Conservation (phyloP, 2,329 filamentous ascomycete genomes). For the Daldinia eschscholtzii region DNA sequence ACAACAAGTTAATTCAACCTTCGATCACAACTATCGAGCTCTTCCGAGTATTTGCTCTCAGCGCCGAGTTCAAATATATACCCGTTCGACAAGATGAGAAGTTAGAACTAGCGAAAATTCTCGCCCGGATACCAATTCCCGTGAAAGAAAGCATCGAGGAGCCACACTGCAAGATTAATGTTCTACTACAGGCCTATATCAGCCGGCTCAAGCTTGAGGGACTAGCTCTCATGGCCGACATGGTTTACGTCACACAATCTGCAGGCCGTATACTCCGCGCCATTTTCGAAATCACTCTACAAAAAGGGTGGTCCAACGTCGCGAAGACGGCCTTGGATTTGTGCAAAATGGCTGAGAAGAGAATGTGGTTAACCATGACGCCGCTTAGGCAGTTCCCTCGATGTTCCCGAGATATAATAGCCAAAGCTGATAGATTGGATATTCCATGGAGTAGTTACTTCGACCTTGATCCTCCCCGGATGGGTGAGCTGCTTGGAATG, state of each 20-base stretch:
- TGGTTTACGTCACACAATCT: conserved; percentile 98
- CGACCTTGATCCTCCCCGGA: conserved; percentile 93
- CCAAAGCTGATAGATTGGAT: conserved; percentile 94
- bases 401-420: conserved; percentile 86
- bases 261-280: conserved; percentile 95
- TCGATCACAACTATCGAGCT: conserved; percentile 94
- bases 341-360: conserved; percentile 99
- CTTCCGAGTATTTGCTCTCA: conserved; percentile 95
- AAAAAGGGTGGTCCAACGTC: conserved; percentile 95
- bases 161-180: conserved; percentile 97
- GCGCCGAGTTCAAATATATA: conserved; percentile 99
- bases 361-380: conserved; percentile 99
- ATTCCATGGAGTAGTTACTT: conserved; percentile 95
- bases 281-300: conserved; percentile 96
- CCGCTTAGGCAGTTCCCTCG: conserved; percentile 89
- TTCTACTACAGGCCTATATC: conserved; percentile 95
- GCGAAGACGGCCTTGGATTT: conserved; percentile 92
- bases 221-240: conserved; percentile 94
- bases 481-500: conserved; percentile 93
- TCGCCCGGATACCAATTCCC: conserved; percentile 91
- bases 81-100: conserved; percentile 98
- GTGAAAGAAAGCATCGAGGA: conserved; percentile 99
- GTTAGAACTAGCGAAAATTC: conserved; percentile 90
- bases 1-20: conserved; percentile 94
- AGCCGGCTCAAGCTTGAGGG: conserved; percentile 94